Evolutionary conservation across 805 yeast genomes (phyloP).

Genomic region (Yarrowia phangngaensis): DNA sequence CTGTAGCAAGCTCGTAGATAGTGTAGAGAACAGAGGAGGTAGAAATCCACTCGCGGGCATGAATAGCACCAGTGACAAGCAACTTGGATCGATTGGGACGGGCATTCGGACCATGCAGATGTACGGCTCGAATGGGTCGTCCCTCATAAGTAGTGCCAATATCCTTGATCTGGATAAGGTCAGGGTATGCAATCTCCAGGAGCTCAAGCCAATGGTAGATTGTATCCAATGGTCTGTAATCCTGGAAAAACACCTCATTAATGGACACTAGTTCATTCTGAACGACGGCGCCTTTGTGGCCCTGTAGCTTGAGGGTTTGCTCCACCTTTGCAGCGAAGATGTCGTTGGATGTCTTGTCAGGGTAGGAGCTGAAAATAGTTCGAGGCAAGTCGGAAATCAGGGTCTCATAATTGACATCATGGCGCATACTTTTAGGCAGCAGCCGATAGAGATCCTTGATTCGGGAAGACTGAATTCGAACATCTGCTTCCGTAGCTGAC

Average conservation of each 20-base stretch:
- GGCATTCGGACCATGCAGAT: slow-evolving; percentile 44
- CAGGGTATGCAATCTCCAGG: slow-evolving; percentile 58
- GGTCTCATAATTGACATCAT: slow-evolving; percentile 27
- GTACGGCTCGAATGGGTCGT: slow-evolving; percentile 62
- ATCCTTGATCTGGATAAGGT: slow-evolving; percentile 55
- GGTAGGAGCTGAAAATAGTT: slow-evolving; percentile 33
- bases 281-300: background rate
- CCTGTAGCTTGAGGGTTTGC: slow-evolving; percentile 2
- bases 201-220: slow-evolving; percentile 70
- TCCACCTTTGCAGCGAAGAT: background rate
- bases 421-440: slow-evolving; percentile 33
- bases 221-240: slow-evolving; percentile 62
- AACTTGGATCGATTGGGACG: slow-evolving; percentile 53
- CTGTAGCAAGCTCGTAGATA: slow-evolving; percentile 46
- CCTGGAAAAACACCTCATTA: slow-evolving; percentile 55
- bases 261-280: slow-evolving; percentile 3
- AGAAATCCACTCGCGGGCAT: slow-evolving; percentile 88
- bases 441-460: slow-evolving; percentile 31
- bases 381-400: slow-evolving; percentile 35
- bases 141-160: slow-evolving; percentile 78
- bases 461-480: slow-evolving; percentile 31
- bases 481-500: slow-evolving; percentile 31
- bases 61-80: slow-evolving; percentile 77
- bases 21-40: slow-evolving; percentile 63
- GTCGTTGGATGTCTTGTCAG: slow-evolving; percentile 27